Evolutionary conservation across 139 green algal species (phyloP).

Genomic region (Tetraselmis striata): DNA sequence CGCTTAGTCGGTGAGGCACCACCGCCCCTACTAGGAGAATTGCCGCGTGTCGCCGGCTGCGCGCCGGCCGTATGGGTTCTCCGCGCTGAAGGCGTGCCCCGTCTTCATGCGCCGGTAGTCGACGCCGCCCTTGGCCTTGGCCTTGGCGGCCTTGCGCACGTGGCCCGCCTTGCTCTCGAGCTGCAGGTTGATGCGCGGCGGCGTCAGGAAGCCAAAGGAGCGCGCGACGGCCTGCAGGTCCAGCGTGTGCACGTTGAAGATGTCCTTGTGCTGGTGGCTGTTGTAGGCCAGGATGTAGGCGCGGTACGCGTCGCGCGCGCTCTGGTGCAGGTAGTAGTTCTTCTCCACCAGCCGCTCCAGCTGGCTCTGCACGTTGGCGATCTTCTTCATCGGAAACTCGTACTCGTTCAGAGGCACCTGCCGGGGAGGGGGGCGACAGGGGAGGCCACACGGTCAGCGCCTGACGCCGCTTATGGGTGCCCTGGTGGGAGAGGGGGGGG

Average conservation of each 20-base stretch:
- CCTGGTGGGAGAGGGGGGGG: too few species aligned
- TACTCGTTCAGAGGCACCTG: conserved; percentile 94
- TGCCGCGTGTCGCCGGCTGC: conserved; percentile 64
- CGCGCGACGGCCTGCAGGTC: conserved; percentile 78
- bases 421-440: neutral
- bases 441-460: neutral
- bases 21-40: too few species aligned
- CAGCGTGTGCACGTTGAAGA: conserved; percentile 95
- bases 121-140: conserved; percentile 10
- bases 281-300: conserved; percentile 96
- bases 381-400: conserved; percentile 91
- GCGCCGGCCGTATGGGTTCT: conserved; percentile 80
- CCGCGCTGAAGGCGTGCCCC: conserved; percentile 78
- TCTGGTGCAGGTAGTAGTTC: conserved; percentile 98
- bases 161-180: conserved; percentile 78
- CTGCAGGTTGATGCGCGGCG: conserved; percentile 84
- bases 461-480: too few species aligned
- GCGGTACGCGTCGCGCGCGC: conserved; percentile 63
- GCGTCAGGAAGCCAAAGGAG: conserved; percentile 89
- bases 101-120: conserved; percentile 35
- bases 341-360: conserved; percentile 96
- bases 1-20: too few species aligned
- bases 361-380: conserved; percentile 94
- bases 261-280: conserved; percentile 89
- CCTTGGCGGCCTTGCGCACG: conserved; percentile 49